These are phyloP conservation scores for Barnettozyma californica DNA, from an alignment of 805 yeast genomes.

Conservation along the genomic window DNA sequence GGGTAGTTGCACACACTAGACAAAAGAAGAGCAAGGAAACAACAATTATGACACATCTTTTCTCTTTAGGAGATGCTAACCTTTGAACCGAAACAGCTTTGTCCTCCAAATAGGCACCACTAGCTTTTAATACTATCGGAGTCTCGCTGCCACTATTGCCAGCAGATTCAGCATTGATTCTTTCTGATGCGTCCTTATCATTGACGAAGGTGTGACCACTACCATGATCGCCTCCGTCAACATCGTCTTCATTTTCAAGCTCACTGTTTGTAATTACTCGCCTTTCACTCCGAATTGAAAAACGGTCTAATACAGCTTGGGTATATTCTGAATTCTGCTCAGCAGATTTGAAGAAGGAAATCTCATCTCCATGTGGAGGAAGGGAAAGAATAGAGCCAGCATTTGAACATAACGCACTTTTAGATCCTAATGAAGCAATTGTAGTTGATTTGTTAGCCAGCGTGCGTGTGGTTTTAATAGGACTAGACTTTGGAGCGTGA, in stretches of 20 bases:
- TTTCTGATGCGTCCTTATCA: neutral
- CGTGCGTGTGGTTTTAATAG: neutral
- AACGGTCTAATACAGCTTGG: neutral
- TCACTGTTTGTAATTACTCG: neutral
- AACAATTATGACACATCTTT: neutral
- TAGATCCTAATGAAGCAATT: neutral
- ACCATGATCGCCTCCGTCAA: neutral
- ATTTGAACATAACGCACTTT: neutral
- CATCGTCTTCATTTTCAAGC: neutral
- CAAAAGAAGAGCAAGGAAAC: neutral
- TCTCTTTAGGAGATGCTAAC: neutral
- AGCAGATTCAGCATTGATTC: neutral
- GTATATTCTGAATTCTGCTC: neutral
- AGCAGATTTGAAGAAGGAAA: conserved; percentile 9
- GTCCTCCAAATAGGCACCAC: neutral
- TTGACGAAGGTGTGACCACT: too few species aligned
- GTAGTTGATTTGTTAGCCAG: neutral
- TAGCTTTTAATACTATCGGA: neutral
- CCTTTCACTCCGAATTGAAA: neutral
- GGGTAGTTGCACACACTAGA: neutral
- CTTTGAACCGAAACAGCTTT: neutral
- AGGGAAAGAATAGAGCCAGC: conserved; percentile 1
- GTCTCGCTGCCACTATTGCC: conserved; percentile 3
- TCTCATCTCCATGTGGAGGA: conserved; percentile 4
- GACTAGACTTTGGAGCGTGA: neutral